Evolutionary conservation across 2,329 filamentous ascomycete genomes (phyloP).

Genomic region (Rhynchosporium graminicola): DNA sequence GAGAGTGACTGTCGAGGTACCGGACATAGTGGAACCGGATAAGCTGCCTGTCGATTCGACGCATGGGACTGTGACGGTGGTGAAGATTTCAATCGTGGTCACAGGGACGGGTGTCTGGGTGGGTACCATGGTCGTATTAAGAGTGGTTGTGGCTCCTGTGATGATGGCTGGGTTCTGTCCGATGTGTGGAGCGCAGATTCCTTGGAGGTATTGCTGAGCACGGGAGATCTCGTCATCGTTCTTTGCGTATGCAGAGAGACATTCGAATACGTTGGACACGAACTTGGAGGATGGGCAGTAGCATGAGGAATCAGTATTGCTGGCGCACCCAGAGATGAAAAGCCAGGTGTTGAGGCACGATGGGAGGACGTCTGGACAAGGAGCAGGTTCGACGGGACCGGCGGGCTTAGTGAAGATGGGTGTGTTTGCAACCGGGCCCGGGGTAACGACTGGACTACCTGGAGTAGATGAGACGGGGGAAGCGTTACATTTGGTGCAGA

Average conservation of each 20-base stretch:
- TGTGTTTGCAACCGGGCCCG: no score
- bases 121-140: constrained; percentile 48
- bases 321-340: constrained; percentile 69
- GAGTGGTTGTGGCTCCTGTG: constrained; percentile 65
- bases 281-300: constrained; percentile 82
- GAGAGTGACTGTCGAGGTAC: constrained; percentile 50
- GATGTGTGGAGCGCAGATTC: constrained; percentile 80
- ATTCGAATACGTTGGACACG: constrained; percentile 77
- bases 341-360: constrained; percentile 93
- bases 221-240: constrained; percentile 65
- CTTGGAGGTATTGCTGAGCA: constrained; percentile 82
- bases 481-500: constrained; percentile 37
- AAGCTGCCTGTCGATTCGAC: constrained; percentile 44
- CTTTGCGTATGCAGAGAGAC: constrained; percentile 75
- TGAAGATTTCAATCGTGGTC: constrained; percentile 51
- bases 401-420: no score
- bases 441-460: no score
- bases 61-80: constrained; percentile 54
- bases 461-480: no score
- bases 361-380: constrained; percentile 69
- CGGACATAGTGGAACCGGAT: constrained; percentile 49
- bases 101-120: constrained; percentile 42
- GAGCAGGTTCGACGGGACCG: constrained; percentile 42
- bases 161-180: constrained; percentile 81
- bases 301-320: constrained; percentile 81